phyloP scores from a whole-genome alignment of 1,139 yeast genomes.

The Fermentozyma sake region DNA sequence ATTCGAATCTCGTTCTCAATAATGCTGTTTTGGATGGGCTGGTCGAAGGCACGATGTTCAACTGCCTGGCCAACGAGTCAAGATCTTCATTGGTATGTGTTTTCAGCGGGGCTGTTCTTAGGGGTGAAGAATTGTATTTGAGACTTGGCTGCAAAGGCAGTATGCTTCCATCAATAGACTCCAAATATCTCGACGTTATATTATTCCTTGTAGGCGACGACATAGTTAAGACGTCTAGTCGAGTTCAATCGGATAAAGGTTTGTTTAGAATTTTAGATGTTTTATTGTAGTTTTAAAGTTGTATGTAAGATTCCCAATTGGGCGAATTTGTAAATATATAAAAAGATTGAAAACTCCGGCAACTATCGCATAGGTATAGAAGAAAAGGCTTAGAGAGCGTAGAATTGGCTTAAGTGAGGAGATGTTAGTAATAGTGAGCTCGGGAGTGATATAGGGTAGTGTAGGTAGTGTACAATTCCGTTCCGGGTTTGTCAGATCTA shows the following conservation, averaged over 20 bases:
- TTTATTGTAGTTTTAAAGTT: background rate
- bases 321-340: slow-evolving; percentile 9
- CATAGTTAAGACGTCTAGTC: slow-evolving; percentile 10
- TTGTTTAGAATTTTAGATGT: too few relatives aligned
- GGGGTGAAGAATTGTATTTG: slow-evolving; percentile 19
- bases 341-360: too few relatives aligned
- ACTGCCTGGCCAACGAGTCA: slow-evolving; percentile 37
- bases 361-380: too few relatives aligned
- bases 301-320: slow-evolving; percentile 5
- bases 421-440: too few relatives aligned
- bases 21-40: slow-evolving; percentile 28
- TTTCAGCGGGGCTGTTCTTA: slow-evolving; percentile 3
- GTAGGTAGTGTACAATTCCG: too few relatives aligned
- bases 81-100: slow-evolving; percentile 26
- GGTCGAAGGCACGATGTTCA: slow-evolving; percentile 20
- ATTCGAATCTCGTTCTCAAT: slow-evolving; percentile 34
- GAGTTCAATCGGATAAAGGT: too few relatives aligned
- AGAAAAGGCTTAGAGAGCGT: too few relatives aligned
- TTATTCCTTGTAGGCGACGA: slow-evolving; percentile 21
- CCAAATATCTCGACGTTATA: slow-evolving; percentile 33
- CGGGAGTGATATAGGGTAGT: too few relatives aligned
- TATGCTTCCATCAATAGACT: slow-evolving; percentile 20
- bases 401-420: too few relatives aligned
- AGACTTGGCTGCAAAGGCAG: slow-evolving; percentile 31
- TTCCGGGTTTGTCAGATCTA: too few relatives aligned